A percentile compares a stretch with the other conserved stretches of the same genome.
These are phyloP conservation scores for Pyricularia grisea DNA, from an alignment of 2,329 filamentous ascomycete genomes.

Conservation along the genomic window DNA sequence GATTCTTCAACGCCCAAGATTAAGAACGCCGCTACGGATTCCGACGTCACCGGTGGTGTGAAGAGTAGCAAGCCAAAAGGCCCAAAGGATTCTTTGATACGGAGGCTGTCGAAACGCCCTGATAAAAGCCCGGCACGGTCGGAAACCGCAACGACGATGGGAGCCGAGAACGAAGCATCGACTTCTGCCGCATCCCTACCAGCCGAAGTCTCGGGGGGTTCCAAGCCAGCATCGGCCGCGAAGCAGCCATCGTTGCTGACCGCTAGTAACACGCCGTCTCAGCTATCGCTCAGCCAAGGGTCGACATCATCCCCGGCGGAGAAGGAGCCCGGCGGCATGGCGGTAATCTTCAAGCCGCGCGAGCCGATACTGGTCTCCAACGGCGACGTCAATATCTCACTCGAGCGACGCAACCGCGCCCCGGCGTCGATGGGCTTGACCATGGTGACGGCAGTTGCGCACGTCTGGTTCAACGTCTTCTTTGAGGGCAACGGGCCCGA, in stretches of 20 bases:
- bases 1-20: slow-evolving; percentile 5
- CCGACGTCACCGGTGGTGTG: not conserved
- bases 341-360: slow-evolving; percentile 68
- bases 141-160: not conserved
- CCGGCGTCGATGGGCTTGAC: slow-evolving; percentile 69
- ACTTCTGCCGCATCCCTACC: not conserved
- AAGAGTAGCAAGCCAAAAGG: slow-evolving; percentile 9
- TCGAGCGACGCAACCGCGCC: slow-evolving; percentile 77
- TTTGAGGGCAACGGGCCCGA: slow-evolving; percentile 79
- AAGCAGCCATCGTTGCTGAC: not conserved
- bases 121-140: not conserved
- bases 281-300: slow-evolving; percentile 7
- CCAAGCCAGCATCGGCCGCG: not conserved
- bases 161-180: slow-evolving; percentile 8
- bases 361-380: slow-evolving; percentile 62
- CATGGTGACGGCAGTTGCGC: slow-evolving; percentile 86
- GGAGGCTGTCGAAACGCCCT: slow-evolving; percentile 13
- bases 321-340: slow-evolving; percentile 51
- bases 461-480: slow-evolving; percentile 94
- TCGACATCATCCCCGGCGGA: slow-evolving; percentile 6
- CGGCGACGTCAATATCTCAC: slow-evolving; percentile 82
- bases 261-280: not conserved
- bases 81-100: slow-evolving; percentile 9
- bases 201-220: not conserved
- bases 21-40: not conserved